Evolutionary conservation across 805 yeast species (phyloP).

Genomic region (Candida maris): DNA sequence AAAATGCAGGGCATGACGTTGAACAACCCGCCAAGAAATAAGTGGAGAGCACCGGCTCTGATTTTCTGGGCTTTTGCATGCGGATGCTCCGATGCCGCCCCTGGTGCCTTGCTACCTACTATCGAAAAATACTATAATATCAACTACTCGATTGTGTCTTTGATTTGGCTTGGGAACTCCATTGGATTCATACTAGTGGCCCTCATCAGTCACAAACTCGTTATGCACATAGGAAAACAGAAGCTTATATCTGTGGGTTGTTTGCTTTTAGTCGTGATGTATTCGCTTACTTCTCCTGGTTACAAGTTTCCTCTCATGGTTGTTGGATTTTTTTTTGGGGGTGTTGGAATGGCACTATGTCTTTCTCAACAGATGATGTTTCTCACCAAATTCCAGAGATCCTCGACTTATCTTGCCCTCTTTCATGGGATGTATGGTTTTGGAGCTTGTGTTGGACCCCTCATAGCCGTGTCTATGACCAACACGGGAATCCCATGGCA

Average conservation of each 20-base stretch:
- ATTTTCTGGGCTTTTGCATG: conserved; percentile 38
- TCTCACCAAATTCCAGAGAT: conserved; percentile 45
- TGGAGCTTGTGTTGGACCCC: conserved; percentile 70
- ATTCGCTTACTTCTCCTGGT: conserved; percentile 45
- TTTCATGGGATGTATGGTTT: conserved; percentile 69
- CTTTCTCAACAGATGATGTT: conserved; percentile 52
- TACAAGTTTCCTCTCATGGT: conserved; percentile 46
- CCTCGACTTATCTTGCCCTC: conserved; percentile 56
- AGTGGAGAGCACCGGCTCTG: conserved; percentile 39
- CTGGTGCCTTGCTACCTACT: conserved; percentile 57
- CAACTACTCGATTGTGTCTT: conserved; percentile 50
- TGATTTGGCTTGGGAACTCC: conserved; percentile 57
- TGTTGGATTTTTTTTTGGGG: conserved; percentile 53
- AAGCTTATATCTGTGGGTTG: conserved; percentile 40
- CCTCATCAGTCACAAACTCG: conserved; percentile 42
- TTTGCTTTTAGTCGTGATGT: conserved; percentile 37
- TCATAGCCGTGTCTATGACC: conserved; percentile 55
- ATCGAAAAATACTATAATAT: conserved; percentile 48
- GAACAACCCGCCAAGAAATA: conserved; percentile 40
- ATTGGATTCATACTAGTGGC: conserved; percentile 53
- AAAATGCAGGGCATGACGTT: conserved; percentile 34
- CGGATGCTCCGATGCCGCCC: conserved; percentile 54
- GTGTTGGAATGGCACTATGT: conserved; percentile 49
- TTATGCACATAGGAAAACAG: conserved; percentile 38
- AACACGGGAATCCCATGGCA: conserved; percentile 51